These are phyloP conservation scores for Fusarium setosum DNA, from an alignment of 2,329 filamentous ascomycete genomes.

Conservation along the genomic window DNA sequence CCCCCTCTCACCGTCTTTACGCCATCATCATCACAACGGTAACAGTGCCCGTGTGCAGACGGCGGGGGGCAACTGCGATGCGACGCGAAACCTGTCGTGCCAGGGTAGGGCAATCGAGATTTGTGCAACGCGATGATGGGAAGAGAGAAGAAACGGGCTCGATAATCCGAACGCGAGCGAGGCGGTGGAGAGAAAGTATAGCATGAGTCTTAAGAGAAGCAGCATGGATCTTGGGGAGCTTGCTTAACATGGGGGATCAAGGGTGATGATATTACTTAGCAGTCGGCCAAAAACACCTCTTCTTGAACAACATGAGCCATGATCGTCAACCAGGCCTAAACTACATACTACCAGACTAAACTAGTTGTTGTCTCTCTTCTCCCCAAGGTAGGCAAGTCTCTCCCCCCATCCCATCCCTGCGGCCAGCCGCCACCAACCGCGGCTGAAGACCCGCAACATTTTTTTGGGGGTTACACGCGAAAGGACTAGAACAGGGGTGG, in stretches of 20 bases:
- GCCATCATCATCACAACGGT: constrained; percentile 4
- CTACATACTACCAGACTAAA: too few species aligned
- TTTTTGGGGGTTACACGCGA: constrained; percentile 34
- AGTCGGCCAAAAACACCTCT: too few species aligned
- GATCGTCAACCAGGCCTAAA: constrained; percentile 7
- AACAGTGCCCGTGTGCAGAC: constrained; percentile 21
- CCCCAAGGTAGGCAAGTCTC: neutral
- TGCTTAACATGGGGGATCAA: too few species aligned
- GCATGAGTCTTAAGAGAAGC: constrained; percentile 1
- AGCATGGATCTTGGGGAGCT: neutral
- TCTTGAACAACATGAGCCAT: constrained; percentile 5
- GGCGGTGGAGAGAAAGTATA: constrained; percentile 23
- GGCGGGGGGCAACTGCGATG: constrained; percentile 7
- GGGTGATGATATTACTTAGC: too few species aligned
- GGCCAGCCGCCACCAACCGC: constrained; percentile 21
- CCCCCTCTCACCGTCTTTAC: constrained; percentile 32
- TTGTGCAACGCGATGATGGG: constrained; percentile 30
- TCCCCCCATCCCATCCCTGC: constrained; percentile 7
- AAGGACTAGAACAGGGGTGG: constrained; percentile 8
- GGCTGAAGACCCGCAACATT: constrained; percentile 21
- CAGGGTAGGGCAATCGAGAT: constrained; percentile 43
- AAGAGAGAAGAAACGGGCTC: neutral
- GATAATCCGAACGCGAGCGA: constrained; percentile 9
- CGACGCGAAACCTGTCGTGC: constrained; percentile 31
- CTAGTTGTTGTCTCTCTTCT: neutral